Percentiles rank a stretch among this genome's conserved stretches.
phyloP scores from a whole-genome alignment of 2,329 filamentous ascomycete species.

The Aspergillus neotritici region DNA sequence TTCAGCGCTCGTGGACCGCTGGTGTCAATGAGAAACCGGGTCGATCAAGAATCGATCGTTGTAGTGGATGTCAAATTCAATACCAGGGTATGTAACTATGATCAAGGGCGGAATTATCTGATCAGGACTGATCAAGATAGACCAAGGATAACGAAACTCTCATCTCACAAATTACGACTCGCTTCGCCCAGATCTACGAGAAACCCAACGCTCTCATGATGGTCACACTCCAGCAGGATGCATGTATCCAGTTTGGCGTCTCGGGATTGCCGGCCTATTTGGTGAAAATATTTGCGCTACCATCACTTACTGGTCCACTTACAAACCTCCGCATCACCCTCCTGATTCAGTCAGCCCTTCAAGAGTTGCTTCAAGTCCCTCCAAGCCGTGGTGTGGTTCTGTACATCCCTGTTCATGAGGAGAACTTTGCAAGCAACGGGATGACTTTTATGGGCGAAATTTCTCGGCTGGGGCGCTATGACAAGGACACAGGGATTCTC shows the following conservation, averaged over 20 bases:
- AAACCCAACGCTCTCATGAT: slow-evolving; percentile 68
- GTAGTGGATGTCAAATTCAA: slow-evolving; percentile 61
- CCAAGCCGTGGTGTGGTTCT: slow-evolving; percentile 65
- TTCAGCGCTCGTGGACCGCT: slow-evolving; percentile 35
- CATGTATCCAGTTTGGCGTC: slow-evolving; percentile 68
- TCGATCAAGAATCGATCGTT: slow-evolving; percentile 54
- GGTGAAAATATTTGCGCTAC: slow-evolving; percentile 66
- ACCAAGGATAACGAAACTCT: slow-evolving; percentile 72
- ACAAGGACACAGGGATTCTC: slow-evolving; percentile 38
- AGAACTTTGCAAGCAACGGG: slow-evolving; percentile 65
- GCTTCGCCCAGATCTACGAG: slow-evolving; percentile 69
- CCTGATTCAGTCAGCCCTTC: slow-evolving; percentile 70
- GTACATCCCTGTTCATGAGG: slow-evolving; percentile 64
- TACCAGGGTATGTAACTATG: slow-evolving; percentile 46
- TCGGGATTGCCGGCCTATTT: slow-evolving; percentile 75
- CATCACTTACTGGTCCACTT: slow-evolving; percentile 61
- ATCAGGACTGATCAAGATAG: slow-evolving; percentile 8
- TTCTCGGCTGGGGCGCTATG: slow-evolving; percentile 50
- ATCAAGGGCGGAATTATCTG: too few relatives aligned
- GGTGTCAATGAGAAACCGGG: slow-evolving; percentile 40
- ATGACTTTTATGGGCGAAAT: slow-evolving; percentile 65
- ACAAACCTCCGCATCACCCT: slow-evolving; percentile 76
- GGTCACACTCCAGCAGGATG: slow-evolving; percentile 69
- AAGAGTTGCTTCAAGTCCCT: slow-evolving; percentile 62
- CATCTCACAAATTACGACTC: slow-evolving; percentile 66